Conservation (phyloP, 2,329 filamentous ascomycete genomes). For the Blastomyces parvus region DNA sequence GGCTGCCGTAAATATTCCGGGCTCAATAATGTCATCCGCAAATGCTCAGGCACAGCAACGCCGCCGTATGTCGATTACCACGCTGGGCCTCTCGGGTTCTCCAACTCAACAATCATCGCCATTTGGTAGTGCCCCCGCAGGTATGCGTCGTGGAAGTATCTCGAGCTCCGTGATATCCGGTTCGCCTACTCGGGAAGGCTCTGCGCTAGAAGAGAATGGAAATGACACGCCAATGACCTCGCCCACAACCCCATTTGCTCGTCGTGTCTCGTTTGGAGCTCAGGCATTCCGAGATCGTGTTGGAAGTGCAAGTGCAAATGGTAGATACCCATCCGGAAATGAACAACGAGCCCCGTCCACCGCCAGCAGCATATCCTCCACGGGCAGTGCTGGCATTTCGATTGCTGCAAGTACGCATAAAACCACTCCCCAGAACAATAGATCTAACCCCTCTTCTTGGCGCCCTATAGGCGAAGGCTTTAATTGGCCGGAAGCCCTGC, state of each 20-base stretch:
- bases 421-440: conserved; percentile 28
- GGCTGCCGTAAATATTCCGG: conserved; percentile 39
- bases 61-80: conserved; percentile 63
- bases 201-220: conserved; percentile 57
- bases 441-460: conserved; percentile 39
- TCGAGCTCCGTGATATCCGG: conserved; percentile 50
- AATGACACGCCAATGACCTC: conserved; percentile 49
- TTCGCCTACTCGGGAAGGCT: conserved; percentile 33
- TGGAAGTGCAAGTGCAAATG: conserved; percentile 52
- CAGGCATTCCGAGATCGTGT: conserved; percentile 62
- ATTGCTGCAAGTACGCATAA: conserved; percentile 31
- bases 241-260: conserved; percentile 59
- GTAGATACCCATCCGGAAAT: conserved; percentile 45
- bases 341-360: conserved; percentile 22
- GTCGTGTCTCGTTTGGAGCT: conserved; percentile 83
- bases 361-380: conserved; percentile 19
- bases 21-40: conserved; percentile 32
- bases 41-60: conserved; percentile 45
- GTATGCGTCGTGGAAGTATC: conserved; percentile 55
- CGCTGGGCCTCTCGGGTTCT: conserved; percentile 63
- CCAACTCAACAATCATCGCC: conserved; percentile 48
- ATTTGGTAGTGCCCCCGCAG: conserved; percentile 38
- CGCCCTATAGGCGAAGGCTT: conserved; percentile 70
- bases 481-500: conserved; percentile 95
- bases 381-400: conserved; percentile 17